phyloP scores from a whole-genome alignment of 495 filamentous ascomycete genomes.

The Trichoderma reesei region DNA sequence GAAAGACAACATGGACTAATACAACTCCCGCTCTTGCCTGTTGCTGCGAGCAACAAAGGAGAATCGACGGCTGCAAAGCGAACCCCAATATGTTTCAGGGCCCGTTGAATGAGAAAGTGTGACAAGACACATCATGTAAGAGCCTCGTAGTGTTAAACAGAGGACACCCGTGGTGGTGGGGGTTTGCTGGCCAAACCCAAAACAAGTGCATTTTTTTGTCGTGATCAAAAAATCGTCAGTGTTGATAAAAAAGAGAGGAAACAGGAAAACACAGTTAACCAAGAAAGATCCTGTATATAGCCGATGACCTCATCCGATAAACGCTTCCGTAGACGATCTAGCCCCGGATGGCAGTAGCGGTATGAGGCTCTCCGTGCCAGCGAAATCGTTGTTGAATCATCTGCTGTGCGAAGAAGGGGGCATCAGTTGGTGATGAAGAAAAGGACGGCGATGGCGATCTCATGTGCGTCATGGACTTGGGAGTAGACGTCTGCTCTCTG shows the following conservation, averaged over 20 bases:
- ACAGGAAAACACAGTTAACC: neutral
- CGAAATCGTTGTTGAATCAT: slow-evolving; percentile 5
- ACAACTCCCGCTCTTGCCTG: neutral
- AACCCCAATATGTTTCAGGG: neutral
- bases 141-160: neutral
- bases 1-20: neutral
- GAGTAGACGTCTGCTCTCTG: neutral
- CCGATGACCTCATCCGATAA: neutral
- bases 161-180: neutral
- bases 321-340: neutral
- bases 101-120: neutral
- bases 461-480: neutral
- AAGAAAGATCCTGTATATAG: neutral
- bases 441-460: slow-evolving; percentile 4
- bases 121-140: neutral
- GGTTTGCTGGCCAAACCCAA: neutral
- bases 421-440: neutral
- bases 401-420: slow-evolving; percentile 1
- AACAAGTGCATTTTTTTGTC: neutral
- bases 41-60: neutral
- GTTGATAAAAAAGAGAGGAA: neutral
- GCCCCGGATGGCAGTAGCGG: slow-evolving; percentile 1
- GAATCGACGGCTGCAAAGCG: neutral
- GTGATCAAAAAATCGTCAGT: neutral
- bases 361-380: neutral